These are phyloP conservation scores for Camellia sinensis DNA, from an alignment of 148 eudicot genomes.

Conservation along the genomic window DNA sequence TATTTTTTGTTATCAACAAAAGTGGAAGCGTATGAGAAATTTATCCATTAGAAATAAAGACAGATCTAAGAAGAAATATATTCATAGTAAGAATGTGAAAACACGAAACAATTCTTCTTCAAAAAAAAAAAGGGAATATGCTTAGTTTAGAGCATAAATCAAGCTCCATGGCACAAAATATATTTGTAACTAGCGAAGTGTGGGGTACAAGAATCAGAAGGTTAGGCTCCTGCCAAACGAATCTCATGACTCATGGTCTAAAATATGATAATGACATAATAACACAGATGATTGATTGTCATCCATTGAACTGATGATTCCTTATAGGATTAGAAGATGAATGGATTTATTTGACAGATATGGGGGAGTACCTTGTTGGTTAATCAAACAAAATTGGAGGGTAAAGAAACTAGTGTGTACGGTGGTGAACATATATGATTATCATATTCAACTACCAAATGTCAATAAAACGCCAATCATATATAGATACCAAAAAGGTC, in stretches of 20 bases:
- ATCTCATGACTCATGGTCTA: not conserved
- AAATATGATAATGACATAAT: not conserved
- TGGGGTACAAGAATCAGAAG: not conserved
- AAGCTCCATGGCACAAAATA: not conserved
- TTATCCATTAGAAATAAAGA: not conserved
- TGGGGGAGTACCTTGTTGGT: not conserved
- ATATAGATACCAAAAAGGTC: not conserved
- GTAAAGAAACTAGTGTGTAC: not conserved
- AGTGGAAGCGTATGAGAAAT: not conserved
- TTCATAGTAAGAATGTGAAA: too few species aligned
- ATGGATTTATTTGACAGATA: not conserved
- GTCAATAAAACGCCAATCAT: not conserved
- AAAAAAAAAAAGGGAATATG: not conserved
- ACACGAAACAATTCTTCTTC: not conserved
- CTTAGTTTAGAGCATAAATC: not conserved
- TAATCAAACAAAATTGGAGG: not conserved
- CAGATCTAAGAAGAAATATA: not conserved
- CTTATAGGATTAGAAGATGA: not conserved
- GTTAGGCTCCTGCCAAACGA: not conserved
- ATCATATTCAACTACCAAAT: not conserved
- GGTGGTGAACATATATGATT: not conserved
- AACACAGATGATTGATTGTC: not conserved
- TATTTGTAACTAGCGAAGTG: not conserved
- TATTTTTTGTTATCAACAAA: not conserved
- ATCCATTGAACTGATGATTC: not conserved